These are phyloP conservation scores for Skeletonema costatum DNA, from an alignment of 108 stramenopile genomes.

Conservation along the genomic window DNA sequence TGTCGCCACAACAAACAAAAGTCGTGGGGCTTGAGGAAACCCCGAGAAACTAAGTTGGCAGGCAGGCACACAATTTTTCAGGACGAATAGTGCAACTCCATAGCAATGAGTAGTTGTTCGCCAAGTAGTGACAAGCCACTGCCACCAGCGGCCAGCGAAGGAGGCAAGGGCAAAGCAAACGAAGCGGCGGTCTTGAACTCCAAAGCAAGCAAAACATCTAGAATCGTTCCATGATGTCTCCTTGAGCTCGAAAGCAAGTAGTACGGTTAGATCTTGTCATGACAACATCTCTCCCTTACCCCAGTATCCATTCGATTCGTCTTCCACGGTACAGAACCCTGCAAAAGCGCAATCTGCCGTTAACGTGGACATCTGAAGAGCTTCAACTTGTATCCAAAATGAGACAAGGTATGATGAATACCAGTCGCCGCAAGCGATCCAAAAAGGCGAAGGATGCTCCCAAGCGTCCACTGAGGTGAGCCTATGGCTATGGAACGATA, in stretches of 20 bases:
- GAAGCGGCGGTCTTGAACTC: neutral
- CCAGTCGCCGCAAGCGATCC: neutral
- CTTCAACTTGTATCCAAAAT: neutral
- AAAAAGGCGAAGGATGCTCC: neutral
- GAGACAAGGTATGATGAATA: neutral
- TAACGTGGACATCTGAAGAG: neutral
- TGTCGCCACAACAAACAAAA: too few relatives aligned
- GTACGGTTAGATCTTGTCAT: neutral
- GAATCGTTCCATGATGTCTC: neutral
- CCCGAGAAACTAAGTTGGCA: too few relatives aligned
- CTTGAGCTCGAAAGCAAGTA: neutral
- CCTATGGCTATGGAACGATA: neutral
- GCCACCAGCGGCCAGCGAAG: neutral
- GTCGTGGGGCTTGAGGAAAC: too few relatives aligned
- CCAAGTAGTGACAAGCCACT: neutral
- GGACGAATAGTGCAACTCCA: too few relatives aligned
- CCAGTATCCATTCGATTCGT: neutral
- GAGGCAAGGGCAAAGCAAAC: neutral
- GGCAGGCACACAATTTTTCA: too few relatives aligned
- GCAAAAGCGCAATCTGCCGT: neutral
- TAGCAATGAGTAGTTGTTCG: neutral
- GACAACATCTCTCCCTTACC: neutral
- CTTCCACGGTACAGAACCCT: neutral
- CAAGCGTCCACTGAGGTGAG: neutral
- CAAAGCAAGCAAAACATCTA: neutral